Conservation (phyloP, 2,329 filamentous ascomycete species). For the Aureobasidium zeae region DNA sequence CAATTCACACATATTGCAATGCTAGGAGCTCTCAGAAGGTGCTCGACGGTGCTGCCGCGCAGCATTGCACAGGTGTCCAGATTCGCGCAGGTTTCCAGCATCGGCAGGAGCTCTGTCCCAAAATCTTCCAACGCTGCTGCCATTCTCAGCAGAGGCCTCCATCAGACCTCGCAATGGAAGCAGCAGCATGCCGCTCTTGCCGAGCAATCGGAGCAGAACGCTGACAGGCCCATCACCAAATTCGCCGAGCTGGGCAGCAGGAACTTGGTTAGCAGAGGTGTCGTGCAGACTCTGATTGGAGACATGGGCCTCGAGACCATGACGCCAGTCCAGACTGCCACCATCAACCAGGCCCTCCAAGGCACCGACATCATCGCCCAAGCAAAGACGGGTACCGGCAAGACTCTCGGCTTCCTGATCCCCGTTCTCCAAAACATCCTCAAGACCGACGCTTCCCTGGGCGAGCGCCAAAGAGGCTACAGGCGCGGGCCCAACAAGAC, state of each 20-base stretch:
- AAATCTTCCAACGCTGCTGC: constrained; percentile 3
- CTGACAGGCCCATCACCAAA: constrained; percentile 24
- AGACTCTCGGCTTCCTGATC: constrained; percentile 87
- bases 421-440: constrained; percentile 77
- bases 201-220: constrained; percentile 16
- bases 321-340: constrained; percentile 85
- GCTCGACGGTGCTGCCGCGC: constrained; percentile 24
- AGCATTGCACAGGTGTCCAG: constrained; percentile 19
- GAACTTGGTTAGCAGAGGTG: constrained; percentile 49
- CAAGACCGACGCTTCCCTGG: constrained; percentile 51
- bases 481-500: constrained; percentile 20
- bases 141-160: constrained; percentile 22
- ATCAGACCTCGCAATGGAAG: constrained; percentile 32
- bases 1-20: background rate
- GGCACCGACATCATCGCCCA: constrained; percentile 82
- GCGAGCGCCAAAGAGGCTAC: constrained; percentile 28
- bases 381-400: constrained; percentile 93
- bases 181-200: constrained; percentile 28
- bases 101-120: constrained; percentile 2
- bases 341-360: constrained; percentile 68
- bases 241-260: constrained; percentile 38
- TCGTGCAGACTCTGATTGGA: constrained; percentile 60
- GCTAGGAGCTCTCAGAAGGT: constrained; percentile 19
- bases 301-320: constrained; percentile 72
- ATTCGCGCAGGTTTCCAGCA: constrained; percentile 17